phyloP scores from a whole-genome alignment of 371 early-diverging fungal genomes.

The Syncephalastrum sp. region DNA sequence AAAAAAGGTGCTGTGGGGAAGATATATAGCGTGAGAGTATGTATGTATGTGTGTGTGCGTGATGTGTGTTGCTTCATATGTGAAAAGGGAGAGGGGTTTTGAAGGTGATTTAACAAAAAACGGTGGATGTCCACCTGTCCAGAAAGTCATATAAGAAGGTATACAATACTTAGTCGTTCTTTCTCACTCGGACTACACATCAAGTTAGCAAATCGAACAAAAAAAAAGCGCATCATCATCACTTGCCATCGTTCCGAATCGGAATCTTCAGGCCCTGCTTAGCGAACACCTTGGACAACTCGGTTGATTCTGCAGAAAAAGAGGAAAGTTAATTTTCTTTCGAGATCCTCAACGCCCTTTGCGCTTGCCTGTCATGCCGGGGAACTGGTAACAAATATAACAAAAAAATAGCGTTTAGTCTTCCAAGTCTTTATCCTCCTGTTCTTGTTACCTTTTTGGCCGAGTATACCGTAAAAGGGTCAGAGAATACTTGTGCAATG shows the following conservation, averaged over 20 bases:
- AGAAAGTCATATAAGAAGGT: no score
- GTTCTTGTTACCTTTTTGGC: constrained; percentile 47
- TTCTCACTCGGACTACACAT: no score
- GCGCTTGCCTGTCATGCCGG: constrained; percentile 62
- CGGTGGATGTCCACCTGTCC: no score
- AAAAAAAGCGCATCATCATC: not conserved
- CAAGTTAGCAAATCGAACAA: no score
- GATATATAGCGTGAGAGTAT: no score
- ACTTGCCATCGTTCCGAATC: constrained; percentile 77
- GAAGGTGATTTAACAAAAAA: no score
- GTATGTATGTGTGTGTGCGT: no score
- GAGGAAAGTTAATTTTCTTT: constrained; percentile 1
- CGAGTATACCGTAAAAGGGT: constrained; percentile 60
- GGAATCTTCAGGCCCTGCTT: constrained; percentile 93
- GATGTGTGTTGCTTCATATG: no score
- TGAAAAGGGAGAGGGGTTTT: no score
- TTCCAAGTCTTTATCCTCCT: not conserved
- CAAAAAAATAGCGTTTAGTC: not conserved
- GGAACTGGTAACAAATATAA: constrained; percentile 33
- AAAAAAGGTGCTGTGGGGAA: no score
- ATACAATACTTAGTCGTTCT: no score
- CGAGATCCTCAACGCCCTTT: not conserved
- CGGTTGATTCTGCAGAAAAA: constrained; percentile 75
- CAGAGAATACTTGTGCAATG: constrained; percentile 58
- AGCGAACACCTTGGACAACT: constrained; percentile 84